Base-by-base conservation (phyloP, 306 rosid species). In the Sechiopsis laciniata region DNA sequence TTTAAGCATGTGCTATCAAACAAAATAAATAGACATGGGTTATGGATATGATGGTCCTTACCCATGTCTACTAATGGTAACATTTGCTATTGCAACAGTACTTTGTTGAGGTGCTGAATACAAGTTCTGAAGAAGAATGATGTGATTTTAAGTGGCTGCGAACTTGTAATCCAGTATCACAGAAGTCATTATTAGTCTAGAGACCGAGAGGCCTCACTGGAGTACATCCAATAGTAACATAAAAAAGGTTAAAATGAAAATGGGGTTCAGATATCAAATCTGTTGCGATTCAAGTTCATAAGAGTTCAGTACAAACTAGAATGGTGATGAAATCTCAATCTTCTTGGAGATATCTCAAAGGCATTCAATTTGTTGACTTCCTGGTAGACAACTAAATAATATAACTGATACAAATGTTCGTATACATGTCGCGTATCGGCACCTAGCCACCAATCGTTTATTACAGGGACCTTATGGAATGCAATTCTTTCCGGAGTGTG, bases 401-500 rank as follows among this genome's bases (percentile, higher is more conserved):
- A 68, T 68, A 46, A 69, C 10, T 51, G 58, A 68, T 51, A 51
- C 8, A 58, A 22, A 21, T 51, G 58, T 50, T 48, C 37, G 3
- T 14, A 57, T 48, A 51, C 55, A 22, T 22, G 74, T 69, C 3
- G 35, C 8, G 8, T 69, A 69, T 69, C 59, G 26, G 56, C 74
- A 48, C 52, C 74, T 24, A 20, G 22, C 5, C 59, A 26, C 13
- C 55, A 20, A 8, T 16, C 20, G 59, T 51, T 20, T 67, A 46
- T 67, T 14, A 11, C 73, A 46, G 57, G 26, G 73, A 48, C 57
- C 73, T 2, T 21, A 48, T 21, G 20, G 57, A 68, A 68, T 21
- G 73, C 73, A 68, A 45, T 48, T 70, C 59, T 58, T 51, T 70
- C 58, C 73, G 7, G 56, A 50, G 59, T 70, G 59, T 70, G 59